Evolutionary conservation across 1,284 basidiomycete species (phyloP).

Genomic region (Violaceomyces palustris): DNA sequence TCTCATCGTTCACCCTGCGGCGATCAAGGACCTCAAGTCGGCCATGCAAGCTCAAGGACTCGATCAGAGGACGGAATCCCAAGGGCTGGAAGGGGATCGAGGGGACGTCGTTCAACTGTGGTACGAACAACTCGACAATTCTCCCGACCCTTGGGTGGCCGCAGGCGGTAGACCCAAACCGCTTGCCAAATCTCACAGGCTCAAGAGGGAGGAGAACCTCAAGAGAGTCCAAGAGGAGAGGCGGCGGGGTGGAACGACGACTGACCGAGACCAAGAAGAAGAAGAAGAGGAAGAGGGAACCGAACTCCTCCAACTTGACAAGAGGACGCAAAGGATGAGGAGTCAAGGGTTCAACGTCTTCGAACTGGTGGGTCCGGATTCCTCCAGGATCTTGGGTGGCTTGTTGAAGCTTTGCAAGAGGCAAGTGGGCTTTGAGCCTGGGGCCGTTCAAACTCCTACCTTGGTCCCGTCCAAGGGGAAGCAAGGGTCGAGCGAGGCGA

Average conservation of each 20-base stretch:
- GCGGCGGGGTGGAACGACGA: neutral
- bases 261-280: no score
- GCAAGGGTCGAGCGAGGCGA: neutral
- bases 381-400: constrained; percentile 22
- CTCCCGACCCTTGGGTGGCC: constrained; percentile 29
- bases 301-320: constrained; percentile 5
- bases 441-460: neutral
- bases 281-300: constrained; percentile 2
- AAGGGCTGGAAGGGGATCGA: no score
- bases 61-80: no score
- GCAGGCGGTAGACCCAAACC: constrained; percentile 25
- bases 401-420: constrained; percentile 38
- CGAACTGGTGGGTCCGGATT: constrained; percentile 35
- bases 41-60: no score
- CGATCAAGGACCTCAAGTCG: constrained; percentile 13
- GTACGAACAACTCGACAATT: constrained; percentile 21
- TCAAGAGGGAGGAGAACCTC: constrained; percentile 6
- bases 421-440: neutral
- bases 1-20: constrained; percentile 37
- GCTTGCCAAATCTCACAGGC: constrained; percentile 16
- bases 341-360: constrained; percentile 44
- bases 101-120: no score
- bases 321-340: constrained; percentile 3
- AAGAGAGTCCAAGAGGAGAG: neutral
- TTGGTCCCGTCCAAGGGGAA: neutral